Percentiles rank a stretch among this genome's conserved stretches.
Evolutionary conservation across 2,329 filamentous ascomycete genomes (phyloP).

Genomic region (Plenodomus tracheiphilus): DNA sequence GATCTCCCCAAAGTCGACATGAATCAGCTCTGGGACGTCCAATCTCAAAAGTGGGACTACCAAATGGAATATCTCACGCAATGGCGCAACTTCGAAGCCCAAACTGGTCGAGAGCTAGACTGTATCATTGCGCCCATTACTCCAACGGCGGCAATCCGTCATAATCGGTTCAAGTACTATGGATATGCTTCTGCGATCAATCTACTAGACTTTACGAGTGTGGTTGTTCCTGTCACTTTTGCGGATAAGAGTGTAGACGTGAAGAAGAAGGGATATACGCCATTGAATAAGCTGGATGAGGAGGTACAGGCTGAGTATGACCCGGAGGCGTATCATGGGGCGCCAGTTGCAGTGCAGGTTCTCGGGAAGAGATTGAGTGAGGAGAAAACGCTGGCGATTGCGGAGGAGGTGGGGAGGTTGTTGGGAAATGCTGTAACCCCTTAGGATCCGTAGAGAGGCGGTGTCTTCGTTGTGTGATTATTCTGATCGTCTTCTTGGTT

Average conservation of each 20-base stretch:
- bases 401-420: slow-evolving; percentile 6
- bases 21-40: slow-evolving; percentile 9
- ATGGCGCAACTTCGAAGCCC: slow-evolving; percentile 6
- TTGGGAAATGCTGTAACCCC: slow-evolving; percentile 3
- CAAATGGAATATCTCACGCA: slow-evolving; percentile 9
- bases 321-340: slow-evolving; percentile 9
- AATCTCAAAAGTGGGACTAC: slow-evolving; percentile 11
- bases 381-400: slow-evolving; percentile 12
- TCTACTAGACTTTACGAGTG: slow-evolving; percentile 13
- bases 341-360: slow-evolving; percentile 13
- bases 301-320: slow-evolving; percentile 8
- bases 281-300: slow-evolving; percentile 19
- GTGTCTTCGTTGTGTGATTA: too few species aligned
- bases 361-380: slow-evolving; percentile 8
- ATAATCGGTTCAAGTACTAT: slow-evolving; percentile 12
- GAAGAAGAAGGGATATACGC: slow-evolving; percentile 11
- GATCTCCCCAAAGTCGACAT: slow-evolving; percentile 5
- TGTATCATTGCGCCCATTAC: slow-evolving; percentile 13
- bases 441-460: too few species aligned
- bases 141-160: slow-evolving; percentile 22
- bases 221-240: slow-evolving; percentile 24
- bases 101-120: slow-evolving; percentile 7
- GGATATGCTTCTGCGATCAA: slow-evolving; percentile 13
- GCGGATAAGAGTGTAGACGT: slow-evolving; percentile 19
- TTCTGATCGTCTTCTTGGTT: too few species aligned